These are phyloP conservation scores for Salicornia ramosissima DNA, from an alignment of 148 eudicot genomes.

Conservation along the genomic window DNA sequence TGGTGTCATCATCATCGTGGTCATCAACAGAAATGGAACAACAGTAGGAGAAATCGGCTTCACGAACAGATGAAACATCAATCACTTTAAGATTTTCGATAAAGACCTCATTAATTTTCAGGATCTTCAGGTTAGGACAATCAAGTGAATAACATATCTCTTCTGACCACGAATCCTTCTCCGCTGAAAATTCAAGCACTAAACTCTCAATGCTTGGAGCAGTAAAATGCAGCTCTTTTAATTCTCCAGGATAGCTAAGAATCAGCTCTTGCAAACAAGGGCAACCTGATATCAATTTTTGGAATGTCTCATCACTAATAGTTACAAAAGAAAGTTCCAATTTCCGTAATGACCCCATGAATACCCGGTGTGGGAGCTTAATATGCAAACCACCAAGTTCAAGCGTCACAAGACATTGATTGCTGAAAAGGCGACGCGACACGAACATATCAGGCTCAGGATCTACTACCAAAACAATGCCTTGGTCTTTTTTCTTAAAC, in stretches of 20 bases:
- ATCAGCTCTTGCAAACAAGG: neutral
- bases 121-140: neutral
- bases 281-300: neutral
- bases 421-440: neutral
- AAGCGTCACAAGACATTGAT: slow-evolving; percentile 4
- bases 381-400: neutral
- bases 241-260: neutral
- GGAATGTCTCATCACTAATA: neutral
- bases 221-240: neutral
- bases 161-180: neutral
- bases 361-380: neutral
- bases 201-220: neutral
- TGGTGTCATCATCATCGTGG: neutral
- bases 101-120: neutral
- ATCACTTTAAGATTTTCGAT: neutral
- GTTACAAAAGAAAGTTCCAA: neutral
- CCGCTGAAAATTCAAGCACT: neutral
- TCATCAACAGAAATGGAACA: neutral
- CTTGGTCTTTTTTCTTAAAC: neutral
- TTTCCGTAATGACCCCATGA: neutral
- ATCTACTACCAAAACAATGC: neutral
- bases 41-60: neutral
- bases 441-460: fast-evolving
- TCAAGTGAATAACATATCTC: no score
- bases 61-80: slow-evolving; percentile 1